Percentiles rank a stretch among this genome's conserved stretches.
Evolutionary conservation across 2,329 filamentous ascomycete genomes (phyloP).

Genomic region (Aspergillaceae sp.): DNA sequence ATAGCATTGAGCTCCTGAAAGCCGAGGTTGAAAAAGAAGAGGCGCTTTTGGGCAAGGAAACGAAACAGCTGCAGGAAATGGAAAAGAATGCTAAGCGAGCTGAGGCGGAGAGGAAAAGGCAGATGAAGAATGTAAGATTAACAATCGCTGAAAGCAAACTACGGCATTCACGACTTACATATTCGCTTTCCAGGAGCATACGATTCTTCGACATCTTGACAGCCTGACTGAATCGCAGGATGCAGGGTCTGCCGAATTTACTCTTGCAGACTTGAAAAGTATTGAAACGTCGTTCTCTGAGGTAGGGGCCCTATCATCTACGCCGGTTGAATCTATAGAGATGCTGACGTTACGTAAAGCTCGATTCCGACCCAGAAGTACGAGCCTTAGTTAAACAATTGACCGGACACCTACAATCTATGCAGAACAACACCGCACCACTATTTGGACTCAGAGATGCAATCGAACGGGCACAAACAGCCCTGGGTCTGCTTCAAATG

Average conservation of each 20-base stretch:
- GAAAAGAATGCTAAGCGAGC: slow-evolving; percentile 36
- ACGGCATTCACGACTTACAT: slow-evolving; percentile 8
- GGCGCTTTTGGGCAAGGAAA: slow-evolving; percentile 32
- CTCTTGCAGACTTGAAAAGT: slow-evolving; percentile 17
- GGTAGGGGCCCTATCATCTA: slow-evolving; percentile 14
- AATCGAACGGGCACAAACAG: slow-evolving; percentile 29
- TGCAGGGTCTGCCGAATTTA: slow-evolving; percentile 17
- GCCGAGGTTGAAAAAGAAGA: slow-evolving; percentile 37
- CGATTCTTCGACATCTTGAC: slow-evolving; percentile 30
- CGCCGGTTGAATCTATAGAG: background rate
- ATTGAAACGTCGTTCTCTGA: slow-evolving; percentile 23
- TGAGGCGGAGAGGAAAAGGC: slow-evolving; percentile 30
- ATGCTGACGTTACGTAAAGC: slow-evolving; percentile 17
- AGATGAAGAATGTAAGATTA: slow-evolving; percentile 32
- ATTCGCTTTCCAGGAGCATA: slow-evolving; percentile 28
- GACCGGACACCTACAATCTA: slow-evolving; percentile 36
- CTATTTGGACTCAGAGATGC: slow-evolving; percentile 30
- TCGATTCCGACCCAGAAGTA: slow-evolving; percentile 31
- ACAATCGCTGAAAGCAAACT: background rate
- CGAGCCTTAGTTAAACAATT: slow-evolving; percentile 31
- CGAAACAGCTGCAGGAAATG: slow-evolving; percentile 32
- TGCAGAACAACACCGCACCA: slow-evolving; percentile 34
- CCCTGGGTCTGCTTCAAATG: slow-evolving; percentile 22
- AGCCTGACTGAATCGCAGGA: slow-evolving; percentile 9
- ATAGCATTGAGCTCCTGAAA: slow-evolving; percentile 32